Evolutionary conservation across 2,329 filamentous ascomycete species (phyloP).

Genomic region (Venturia asperata): DNA sequence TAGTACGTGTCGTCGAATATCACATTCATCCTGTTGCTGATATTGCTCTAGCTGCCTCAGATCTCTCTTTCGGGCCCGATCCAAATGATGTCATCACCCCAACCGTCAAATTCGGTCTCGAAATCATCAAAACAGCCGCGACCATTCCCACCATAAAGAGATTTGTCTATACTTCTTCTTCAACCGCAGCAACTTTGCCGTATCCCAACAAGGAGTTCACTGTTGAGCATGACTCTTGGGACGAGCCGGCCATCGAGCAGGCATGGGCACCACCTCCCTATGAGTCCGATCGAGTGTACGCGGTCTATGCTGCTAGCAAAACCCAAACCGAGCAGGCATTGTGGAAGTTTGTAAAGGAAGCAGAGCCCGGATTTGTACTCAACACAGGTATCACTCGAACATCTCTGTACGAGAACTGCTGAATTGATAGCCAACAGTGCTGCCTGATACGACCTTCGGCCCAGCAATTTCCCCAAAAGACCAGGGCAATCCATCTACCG

Average conservation of each 20-base stretch:
- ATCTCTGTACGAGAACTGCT: background rate
- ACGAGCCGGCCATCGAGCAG: conserved; percentile 30
- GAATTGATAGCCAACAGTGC: conserved; percentile 4
- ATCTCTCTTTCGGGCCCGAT: conserved; percentile 33
- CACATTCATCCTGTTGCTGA: background rate
- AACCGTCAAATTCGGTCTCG: conserved; percentile 29
- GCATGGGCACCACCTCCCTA: conserved; percentile 31
- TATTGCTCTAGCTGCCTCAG: conserved; percentile 27
- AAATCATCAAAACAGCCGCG: conserved; percentile 34
- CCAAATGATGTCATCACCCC: conserved; percentile 39
- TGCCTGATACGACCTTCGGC: conserved; percentile 34
- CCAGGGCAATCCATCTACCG: conserved; percentile 26
- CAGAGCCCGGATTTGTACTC: conserved; percentile 39
- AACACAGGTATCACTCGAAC: conserved; percentile 28
- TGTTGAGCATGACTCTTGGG: conserved; percentile 33
- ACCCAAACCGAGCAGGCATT: conserved; percentile 40
- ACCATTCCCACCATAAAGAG: conserved; percentile 36
- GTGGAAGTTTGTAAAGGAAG: conserved; percentile 41
- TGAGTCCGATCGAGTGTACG: conserved; percentile 23
- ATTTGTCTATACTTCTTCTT: conserved; percentile 37
- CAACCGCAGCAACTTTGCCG: conserved; percentile 31
- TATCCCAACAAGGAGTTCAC: conserved; percentile 31
- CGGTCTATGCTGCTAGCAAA: conserved; percentile 43
- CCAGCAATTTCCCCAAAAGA: conserved; percentile 31
- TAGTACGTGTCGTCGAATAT: background rate